Percentiles rank a stretch among this genome's conserved stretches.
These are phyloP conservation scores for Zizania palustris DNA, from an alignment of 202 grass and related monocot species.

Conservation along the genomic window DNA sequence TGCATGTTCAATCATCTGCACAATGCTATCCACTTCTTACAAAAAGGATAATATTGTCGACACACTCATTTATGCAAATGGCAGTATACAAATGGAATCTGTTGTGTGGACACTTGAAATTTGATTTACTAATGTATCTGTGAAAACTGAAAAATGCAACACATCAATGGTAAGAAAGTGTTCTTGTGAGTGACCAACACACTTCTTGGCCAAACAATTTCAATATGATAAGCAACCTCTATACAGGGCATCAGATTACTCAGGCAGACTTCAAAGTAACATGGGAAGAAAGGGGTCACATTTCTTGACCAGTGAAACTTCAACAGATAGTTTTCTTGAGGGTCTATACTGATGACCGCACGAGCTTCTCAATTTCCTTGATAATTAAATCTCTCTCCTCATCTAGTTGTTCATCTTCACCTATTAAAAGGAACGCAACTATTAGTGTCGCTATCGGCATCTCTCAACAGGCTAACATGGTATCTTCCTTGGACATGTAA, in stretches of 20 bases:
- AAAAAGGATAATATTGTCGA: neutral
- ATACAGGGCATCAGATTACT: conserved; percentile 48
- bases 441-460: conserved; percentile 4
- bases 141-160: conserved; percentile 28
- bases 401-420: conserved; percentile 95
- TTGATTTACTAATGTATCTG: neutral
- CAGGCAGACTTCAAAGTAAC: conserved; percentile 7
- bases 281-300: conserved; percentile 7
- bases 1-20: neutral
- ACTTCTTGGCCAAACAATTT: neutral
- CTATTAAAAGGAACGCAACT: conserved; percentile 44
- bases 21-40: neutral
- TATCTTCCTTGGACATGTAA: conserved; percentile 1
- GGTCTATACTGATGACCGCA: conserved; percentile 39
- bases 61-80: neutral
- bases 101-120: neutral
- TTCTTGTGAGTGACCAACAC: neutral
- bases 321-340: conserved; percentile 13
- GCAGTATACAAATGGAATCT: conserved; percentile 6
- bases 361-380: conserved; percentile 76
- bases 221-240: conserved; percentile 34
- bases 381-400: conserved; percentile 84
- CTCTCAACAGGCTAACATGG: neutral
- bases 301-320: conserved; percentile 19
- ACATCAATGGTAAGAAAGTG: neutral